phyloP scores from a whole-genome alignment of 2,329 filamentous ascomycete species.

The Pseudomassariella vexata region DNA sequence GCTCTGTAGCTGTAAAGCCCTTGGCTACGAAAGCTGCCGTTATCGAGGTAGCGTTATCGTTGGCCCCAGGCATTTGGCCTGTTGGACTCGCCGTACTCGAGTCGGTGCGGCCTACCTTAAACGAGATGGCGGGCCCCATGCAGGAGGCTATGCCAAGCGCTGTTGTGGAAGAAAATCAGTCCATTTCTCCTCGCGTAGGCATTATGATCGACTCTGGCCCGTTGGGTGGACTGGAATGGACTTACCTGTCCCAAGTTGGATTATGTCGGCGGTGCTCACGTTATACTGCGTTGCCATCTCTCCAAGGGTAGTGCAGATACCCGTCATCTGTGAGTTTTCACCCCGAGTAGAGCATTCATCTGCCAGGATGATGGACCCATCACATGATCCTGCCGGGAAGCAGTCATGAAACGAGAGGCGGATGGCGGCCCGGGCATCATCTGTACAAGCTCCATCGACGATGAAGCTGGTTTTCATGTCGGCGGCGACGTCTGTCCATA shows the following conservation, averaged over 20 bases:
- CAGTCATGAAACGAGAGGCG: conserved; percentile 23
- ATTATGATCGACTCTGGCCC: too few relatives aligned
- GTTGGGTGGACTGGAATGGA: background rate
- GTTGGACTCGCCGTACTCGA: conserved; percentile 12
- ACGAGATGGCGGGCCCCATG: conserved; percentile 14
- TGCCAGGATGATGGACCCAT: conserved; percentile 22
- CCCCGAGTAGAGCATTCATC: conserved; percentile 18
- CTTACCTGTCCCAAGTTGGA: conserved; percentile 24
- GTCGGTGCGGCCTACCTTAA: conserved; percentile 20
- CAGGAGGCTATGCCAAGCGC: conserved; percentile 19
- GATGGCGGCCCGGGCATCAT: conserved; percentile 20
- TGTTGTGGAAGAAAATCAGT: conserved; percentile 7
- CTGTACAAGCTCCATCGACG: conserved; percentile 14
- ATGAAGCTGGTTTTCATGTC: conserved; percentile 16
- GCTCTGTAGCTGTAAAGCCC: conserved; percentile 17
- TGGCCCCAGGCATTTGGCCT: conserved; percentile 14
- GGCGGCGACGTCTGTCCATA: conserved; percentile 18
- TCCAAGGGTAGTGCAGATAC: conserved; percentile 16
- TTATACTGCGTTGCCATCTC: conserved; percentile 15
- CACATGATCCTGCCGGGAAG: conserved; percentile 20
- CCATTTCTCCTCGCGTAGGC: conserved; percentile 1
- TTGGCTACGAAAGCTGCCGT: conserved; percentile 14
- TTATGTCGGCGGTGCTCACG: conserved; percentile 20
- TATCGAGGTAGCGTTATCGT: conserved; percentile 10
- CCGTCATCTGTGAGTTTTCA: conserved; percentile 19